phyloP scores from a whole-genome alignment of 768 basidiomycete genomes.

The Rhizopogon vesiculosus region DNA sequence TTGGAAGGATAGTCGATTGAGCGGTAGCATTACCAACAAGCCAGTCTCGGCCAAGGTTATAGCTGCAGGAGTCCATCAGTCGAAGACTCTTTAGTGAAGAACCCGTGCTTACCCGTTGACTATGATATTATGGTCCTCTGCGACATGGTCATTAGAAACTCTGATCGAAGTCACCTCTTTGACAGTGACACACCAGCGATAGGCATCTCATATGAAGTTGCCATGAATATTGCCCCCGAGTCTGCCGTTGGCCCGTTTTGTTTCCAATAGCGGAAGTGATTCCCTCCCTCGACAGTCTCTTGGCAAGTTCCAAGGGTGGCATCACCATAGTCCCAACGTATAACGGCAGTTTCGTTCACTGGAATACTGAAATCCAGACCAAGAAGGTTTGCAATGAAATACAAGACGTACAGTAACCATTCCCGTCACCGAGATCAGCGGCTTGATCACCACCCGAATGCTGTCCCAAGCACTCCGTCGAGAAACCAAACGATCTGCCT shows the following conservation, averaged over 20 bases:
- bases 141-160: not conserved
- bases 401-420: conserved; percentile 53
- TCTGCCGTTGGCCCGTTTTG: conserved; percentile 65
- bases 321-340: conserved; percentile 83
- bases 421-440: conserved; percentile 82
- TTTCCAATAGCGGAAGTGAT: conserved; percentile 86
- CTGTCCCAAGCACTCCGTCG: conserved; percentile 82
- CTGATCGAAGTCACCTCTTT: not conserved
- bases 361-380: not conserved
- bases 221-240: conserved; percentile 75
- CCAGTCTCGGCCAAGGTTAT: conserved; percentile 83
- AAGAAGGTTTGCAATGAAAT: not conserved
- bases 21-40: conserved; percentile 80
- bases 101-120: conserved; percentile 50
- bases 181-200: conserved; percentile 43
- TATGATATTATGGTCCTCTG: conserved; percentile 67
- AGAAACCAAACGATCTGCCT: conserved; percentile 63
- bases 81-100: not conserved
- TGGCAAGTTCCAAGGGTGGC: conserved; percentile 77
- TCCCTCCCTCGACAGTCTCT: conserved; percentile 82
- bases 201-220: conserved; percentile 68
- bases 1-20: conserved; percentile 25
- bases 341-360: conserved; percentile 82
- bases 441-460: conserved; percentile 62
- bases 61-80: conserved; percentile 28